These are phyloP conservation scores for Austroboletus niveus DNA, from an alignment of 1,284 basidiomycete genomes.

Conservation along the genomic window DNA sequence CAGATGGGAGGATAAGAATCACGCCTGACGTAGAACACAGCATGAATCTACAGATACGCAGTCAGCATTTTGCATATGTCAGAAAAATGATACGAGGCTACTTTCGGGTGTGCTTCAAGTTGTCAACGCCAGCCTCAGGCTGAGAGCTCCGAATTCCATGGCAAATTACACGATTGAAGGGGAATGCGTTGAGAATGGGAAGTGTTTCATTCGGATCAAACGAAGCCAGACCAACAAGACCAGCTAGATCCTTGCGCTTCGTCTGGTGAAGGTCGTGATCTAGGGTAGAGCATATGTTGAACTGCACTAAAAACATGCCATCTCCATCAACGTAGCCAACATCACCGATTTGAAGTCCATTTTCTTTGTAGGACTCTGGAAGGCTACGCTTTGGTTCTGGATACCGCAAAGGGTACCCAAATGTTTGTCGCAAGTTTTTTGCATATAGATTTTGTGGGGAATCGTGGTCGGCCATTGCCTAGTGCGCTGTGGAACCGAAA, in stretches of 20 bases:
- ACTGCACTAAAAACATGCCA: slow-evolving; percentile 1
- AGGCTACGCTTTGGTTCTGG: neutral
- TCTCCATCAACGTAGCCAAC: slow-evolving; percentile 1
- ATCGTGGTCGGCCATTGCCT: neutral
- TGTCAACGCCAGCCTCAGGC: too few relatives aligned
- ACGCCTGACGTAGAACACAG: neutral
- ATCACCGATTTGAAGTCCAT: slow-evolving; percentile 3
- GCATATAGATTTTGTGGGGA: neutral
- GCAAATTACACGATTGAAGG: neutral
- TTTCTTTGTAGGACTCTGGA: neutral
- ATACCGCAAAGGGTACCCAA: slow-evolving; percentile 1
- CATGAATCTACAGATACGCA: neutral
- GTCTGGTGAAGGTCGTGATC: neutral
- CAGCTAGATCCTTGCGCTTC: neutral
- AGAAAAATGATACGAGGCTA: neutral
- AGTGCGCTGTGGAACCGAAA: too few relatives aligned
- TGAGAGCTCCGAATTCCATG: neutral
- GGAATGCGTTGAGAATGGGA: neutral
- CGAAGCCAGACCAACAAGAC: too few relatives aligned
- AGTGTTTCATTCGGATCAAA: neutral
- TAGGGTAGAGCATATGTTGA: neutral
- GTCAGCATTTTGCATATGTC: neutral
- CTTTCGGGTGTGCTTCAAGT: neutral
- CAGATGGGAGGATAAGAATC: slow-evolving; percentile 6
- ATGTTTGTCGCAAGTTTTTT: neutral